Base-by-base conservation (phyloP, 2,329 filamentous ascomycete genomes). In the Aspergillus persii region DNA sequence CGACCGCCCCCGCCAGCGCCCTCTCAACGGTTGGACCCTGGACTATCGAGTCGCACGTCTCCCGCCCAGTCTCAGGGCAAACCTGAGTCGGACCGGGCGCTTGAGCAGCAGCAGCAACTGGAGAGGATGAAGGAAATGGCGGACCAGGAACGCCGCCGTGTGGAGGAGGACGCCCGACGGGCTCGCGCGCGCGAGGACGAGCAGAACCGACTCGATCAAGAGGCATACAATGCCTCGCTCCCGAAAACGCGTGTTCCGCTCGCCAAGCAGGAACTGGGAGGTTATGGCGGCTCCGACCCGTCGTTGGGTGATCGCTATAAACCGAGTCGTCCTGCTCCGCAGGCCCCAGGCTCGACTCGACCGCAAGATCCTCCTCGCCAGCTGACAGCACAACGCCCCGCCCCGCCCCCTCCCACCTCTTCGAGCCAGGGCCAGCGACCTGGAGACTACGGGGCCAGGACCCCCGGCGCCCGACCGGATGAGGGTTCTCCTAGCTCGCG, bases 191-290 rank as follows among this genome's bases (percentile, higher is more conserved):
- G 75, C 18, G 71, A 76, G 57, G 76, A 78, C 63, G 89, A 92
- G 67, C 85, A 88, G 68, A 84, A 84, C 56, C 84, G 90, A 56
- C 86, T 89, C 64, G 92, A 96, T 54, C 82, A 91, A 66, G 92
- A 95, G 71, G 91, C 87, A 18, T 97, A 96, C 76, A 96, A 98
- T 74, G 90, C 91, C 39, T 92, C 91, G 27, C 79, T 97, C 60
- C 94, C 92, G 33, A 90, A 96, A 80, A 88, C 84, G 63, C 91
- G 91, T 72, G 79, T 87, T 9, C 91, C 91, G 2, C 71, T 95
- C 65, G 92, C 93, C 33, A 91, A 98, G 74, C 93, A 97, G 76
- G 95, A 98, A 75, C 79, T 98, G 66, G 91, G 91, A 58, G 88
- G 88, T 33, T 89, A 86, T 62, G 83, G 85, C 44, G 81, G 83